Conservation (phyloP, 2,329 filamentous ascomycete species). For the Macroventuria anomochaeta region DNA sequence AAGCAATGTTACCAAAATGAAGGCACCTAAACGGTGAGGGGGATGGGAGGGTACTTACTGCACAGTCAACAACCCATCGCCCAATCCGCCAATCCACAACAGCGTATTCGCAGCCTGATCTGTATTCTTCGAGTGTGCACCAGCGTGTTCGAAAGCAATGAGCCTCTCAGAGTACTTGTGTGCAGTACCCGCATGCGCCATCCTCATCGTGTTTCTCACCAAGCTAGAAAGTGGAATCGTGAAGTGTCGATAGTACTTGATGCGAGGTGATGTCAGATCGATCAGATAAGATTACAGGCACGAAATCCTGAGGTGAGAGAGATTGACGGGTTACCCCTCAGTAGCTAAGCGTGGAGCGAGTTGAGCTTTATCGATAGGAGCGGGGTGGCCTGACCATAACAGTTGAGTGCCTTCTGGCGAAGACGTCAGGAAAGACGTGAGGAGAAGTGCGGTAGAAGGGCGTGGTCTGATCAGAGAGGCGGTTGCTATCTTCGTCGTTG, state of each 20-base stretch:
- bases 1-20: too few species aligned
- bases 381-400: neutral
- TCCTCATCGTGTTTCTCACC: conserved; percentile 12
- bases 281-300: neutral
- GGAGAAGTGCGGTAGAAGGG: too few species aligned
- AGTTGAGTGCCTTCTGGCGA: neutral
- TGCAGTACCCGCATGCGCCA: conserved; percentile 48
- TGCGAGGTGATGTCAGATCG: too few species aligned
- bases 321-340: conserved; percentile 1
- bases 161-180: conserved; percentile 53
- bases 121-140: neutral
- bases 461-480: too few species aligned
- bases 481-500: too few species aligned
- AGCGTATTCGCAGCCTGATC: conserved; percentile 58
- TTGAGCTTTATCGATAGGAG: conserved; percentile 15
- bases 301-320: neutral
- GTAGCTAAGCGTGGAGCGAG: neutral
- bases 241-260: neutral
- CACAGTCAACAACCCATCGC: conserved; percentile 71
- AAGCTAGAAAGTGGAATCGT: neutral
- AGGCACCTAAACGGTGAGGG: too few species aligned
- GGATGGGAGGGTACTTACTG: conserved; percentile 28
- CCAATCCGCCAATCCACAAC: conserved; percentile 73
- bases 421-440: neutral
- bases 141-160: conserved; percentile 55